Evolutionary conservation across 1,284 basidiomycete species (phyloP).

Genomic region (Dichomitus squalens): DNA sequence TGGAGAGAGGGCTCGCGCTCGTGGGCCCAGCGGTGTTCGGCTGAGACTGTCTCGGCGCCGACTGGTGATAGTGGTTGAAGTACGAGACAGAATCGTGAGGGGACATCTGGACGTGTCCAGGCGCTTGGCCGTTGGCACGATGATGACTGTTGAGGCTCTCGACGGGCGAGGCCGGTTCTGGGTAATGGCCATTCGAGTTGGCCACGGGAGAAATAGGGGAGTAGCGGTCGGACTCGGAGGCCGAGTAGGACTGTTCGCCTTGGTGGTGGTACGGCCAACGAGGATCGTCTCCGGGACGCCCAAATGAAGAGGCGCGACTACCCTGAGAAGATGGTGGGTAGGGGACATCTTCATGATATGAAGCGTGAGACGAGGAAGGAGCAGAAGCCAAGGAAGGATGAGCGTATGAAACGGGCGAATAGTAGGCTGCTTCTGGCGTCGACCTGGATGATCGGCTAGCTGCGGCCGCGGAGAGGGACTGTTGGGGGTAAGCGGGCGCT

Average conservation of each 20-base stretch:
- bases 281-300: slow-evolving; percentile 9
- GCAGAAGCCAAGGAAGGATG: slow-evolving; percentile 13
- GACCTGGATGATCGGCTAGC: slow-evolving; percentile 25
- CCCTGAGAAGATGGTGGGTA: slow-evolving; percentile 20
- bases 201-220: slow-evolving; percentile 16
- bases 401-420: slow-evolving; percentile 14
- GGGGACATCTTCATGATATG: slow-evolving; percentile 12
- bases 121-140: slow-evolving; percentile 1
- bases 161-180: slow-evolving; percentile 17
- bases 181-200: slow-evolving; percentile 9
- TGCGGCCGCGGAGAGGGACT: slow-evolving; percentile 6
- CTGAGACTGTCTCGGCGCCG: slow-evolving; percentile 5
- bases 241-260: slow-evolving; percentile 15
- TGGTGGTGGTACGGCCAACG: slow-evolving; percentile 22
- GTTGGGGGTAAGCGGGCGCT: slow-evolving; percentile 20
- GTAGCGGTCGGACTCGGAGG: slow-evolving; percentile 18
- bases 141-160: slow-evolving; percentile 7
- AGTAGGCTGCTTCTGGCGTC: slow-evolving; percentile 26
- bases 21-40: slow-evolving; percentile 6
- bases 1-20: slow-evolving; percentile 3
- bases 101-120: background rate
- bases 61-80: slow-evolving; percentile 7
- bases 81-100: slow-evolving; percentile 9
- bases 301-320: slow-evolving; percentile 14
- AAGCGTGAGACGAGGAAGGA: background rate